These are phyloP conservation scores for Berberis thunbergii DNA, from an alignment of 164 flowering plant species.

Conservation along the genomic window DNA sequence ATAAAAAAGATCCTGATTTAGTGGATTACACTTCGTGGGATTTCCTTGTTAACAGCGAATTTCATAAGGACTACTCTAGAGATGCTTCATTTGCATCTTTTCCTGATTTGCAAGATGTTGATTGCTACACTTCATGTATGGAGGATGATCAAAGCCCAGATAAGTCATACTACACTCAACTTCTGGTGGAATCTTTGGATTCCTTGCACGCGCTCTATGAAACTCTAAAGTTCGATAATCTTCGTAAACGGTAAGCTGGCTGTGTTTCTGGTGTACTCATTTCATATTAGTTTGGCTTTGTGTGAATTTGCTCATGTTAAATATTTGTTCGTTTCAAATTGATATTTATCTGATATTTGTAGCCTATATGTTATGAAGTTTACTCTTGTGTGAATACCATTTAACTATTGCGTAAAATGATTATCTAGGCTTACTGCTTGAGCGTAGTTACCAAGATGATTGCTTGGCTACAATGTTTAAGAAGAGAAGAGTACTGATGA, in stretches of 20 bases:
- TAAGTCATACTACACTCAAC: constrained; percentile 31
- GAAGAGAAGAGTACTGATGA: no score
- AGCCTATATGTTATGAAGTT: no score
- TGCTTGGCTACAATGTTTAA: no score
- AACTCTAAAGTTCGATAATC: constrained; percentile 69
- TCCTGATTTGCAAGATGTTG: constrained; percentile 12
- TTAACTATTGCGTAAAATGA: no score
- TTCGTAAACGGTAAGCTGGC: constrained; percentile 59
- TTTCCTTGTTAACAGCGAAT: constrained; percentile 62
- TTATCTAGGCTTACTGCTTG: no score
- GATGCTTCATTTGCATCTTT: constrained; percentile 14
- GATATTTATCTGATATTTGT: no score
- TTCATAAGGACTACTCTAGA: constrained; percentile 48
- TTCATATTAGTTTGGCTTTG: background rate
- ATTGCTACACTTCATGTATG: constrained; percentile 13
- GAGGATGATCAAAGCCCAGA: constrained; percentile 21
- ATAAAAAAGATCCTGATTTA: constrained; percentile 14
- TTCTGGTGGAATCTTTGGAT: constrained; percentile 52
- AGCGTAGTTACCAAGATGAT: no score
- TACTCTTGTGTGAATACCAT: no score
- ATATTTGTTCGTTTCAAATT: no score
- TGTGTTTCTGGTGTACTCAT: background rate
- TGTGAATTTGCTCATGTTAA: no score
- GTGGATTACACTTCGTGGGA: constrained; percentile 62
- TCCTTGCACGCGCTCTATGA: constrained; percentile 90